phyloP scores from a whole-genome alignment of 805 yeast genomes.

The Monosporozyma aquatica region DNA sequence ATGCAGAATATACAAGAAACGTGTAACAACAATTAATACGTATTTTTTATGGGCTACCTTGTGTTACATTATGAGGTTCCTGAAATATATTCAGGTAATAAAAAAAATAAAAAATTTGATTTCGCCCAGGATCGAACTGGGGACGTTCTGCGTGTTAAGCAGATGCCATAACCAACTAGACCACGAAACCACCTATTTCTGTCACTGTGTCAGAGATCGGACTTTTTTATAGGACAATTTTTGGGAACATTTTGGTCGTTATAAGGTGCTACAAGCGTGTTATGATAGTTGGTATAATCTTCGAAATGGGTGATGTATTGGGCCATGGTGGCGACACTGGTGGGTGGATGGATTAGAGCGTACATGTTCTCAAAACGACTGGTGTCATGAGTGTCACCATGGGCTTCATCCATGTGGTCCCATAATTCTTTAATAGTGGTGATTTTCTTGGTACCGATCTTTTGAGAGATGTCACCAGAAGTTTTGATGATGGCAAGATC shows the following conservation, averaged over 20 bases:
- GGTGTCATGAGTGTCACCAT: neutral
- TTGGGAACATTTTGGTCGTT: too few species aligned
- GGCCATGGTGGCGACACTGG: neutral
- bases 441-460: neutral
- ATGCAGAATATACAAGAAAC: too few species aligned
- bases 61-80: too few species aligned
- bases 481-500: neutral
- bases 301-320: neutral
- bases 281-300: too few species aligned
- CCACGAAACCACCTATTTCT: slow-evolving; percentile 66
- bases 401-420: neutral
- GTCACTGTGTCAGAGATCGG: neutral
- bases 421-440: neutral
- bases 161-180: slow-evolving; percentile 99
- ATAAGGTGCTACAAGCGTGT: too few species aligned
- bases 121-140: slow-evolving; percentile 99
- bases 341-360: neutral
- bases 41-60: too few species aligned
- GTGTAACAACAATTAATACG: too few species aligned
- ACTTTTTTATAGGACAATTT: too few species aligned
- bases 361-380: neutral
- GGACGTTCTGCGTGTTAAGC: slow-evolving; percentile 99
- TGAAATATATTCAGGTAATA: too few species aligned
- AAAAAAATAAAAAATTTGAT: slow-evolving; percentile 47
- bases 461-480: neutral